Conservation (phyloP, 1,139 yeast genomes). For the Taphrina populina region DNA sequence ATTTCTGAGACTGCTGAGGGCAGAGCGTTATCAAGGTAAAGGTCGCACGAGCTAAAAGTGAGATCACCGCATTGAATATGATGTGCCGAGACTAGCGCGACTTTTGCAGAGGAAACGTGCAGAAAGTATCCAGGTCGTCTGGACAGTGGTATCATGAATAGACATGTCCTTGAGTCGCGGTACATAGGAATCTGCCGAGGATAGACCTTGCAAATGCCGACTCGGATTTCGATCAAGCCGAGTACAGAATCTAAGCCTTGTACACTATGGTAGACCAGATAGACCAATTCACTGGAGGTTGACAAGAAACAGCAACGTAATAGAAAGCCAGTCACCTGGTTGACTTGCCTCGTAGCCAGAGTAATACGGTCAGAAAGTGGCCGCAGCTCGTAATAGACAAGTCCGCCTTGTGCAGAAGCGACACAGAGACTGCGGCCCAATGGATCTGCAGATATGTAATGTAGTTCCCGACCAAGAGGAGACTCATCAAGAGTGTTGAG, state of each 20-base stretch:
- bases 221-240: too few relatives aligned
- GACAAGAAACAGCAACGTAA: too few relatives aligned
- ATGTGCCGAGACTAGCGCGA: slow-evolving; percentile 5
- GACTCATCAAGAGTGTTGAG: too few relatives aligned
- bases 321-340: too few relatives aligned
- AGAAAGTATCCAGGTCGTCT: slow-evolving; percentile 11
- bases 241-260: too few relatives aligned
- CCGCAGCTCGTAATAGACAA: too few relatives aligned
- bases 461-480: too few relatives aligned
- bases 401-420: neutral
- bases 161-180: neutral
- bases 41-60: neutral
- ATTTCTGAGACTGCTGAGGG: neutral
- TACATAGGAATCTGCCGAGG: slow-evolving; percentile 11
- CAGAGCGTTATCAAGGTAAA: neutral
- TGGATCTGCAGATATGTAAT: neutral
- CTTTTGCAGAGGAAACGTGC: neutral
- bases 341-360: too few relatives aligned
- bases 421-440: slow-evolving; percentile 8
- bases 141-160: neutral
- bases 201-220: too few relatives aligned
- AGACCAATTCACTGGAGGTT: too few relatives aligned
- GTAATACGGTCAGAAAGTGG: too few relatives aligned
- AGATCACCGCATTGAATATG: slow-evolving; percentile 16
- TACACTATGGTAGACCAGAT: too few relatives aligned